Base-by-base conservation (phyloP, 257 asterid species). In the Solanum raphanifolium region DNA sequence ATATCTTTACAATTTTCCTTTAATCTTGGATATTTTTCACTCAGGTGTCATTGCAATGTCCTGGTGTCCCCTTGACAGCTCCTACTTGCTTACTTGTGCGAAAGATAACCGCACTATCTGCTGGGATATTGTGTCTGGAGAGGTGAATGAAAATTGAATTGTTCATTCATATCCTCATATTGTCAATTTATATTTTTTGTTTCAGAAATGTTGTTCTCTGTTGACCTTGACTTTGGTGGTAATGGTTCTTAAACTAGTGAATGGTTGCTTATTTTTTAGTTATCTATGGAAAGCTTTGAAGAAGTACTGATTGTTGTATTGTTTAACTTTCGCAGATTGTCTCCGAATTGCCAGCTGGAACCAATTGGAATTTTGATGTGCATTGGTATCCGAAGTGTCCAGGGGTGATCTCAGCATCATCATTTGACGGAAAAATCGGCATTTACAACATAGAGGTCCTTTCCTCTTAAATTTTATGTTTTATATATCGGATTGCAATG, bases 31-130 rank as follows among this genome's bases (percentile, higher is more conserved):
- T 89, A 72, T 86, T 62, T 87, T 88, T 86, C 87, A 84, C 89
- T 16, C 92, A 97, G 99, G 99, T 88, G 99, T 97, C 87, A 94
- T 97, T 87, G 98, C 98, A 39, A 97, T 97, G 99, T 93, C 99
- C 74, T 97, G 99, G 99, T 97, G 99, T 92, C 99, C 99, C 15
- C 87, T 91, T 87, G 99, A 97, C 87, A 96, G 97, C 90, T 93
- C 99, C 75, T 96, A 97, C 90, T 89, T 97, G 87, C 96, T 97
- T 90, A 96, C 99, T n/a, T 97, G 99, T 93, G 98, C 98, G 83
- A 97, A 97, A 88, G 99, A 97, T 91, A 97, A 95, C 89, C 98
- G 99, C 66, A 97, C 99, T n/a, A 94, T 97, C 89, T 96, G 99
- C 94, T 97, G 99, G 99, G 98, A 97, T 89, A 90, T 96, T 43